These are phyloP conservation scores for Pyricularia grisea DNA, from an alignment of 2,329 filamentous ascomycete genomes.

Conservation along the genomic window DNA sequence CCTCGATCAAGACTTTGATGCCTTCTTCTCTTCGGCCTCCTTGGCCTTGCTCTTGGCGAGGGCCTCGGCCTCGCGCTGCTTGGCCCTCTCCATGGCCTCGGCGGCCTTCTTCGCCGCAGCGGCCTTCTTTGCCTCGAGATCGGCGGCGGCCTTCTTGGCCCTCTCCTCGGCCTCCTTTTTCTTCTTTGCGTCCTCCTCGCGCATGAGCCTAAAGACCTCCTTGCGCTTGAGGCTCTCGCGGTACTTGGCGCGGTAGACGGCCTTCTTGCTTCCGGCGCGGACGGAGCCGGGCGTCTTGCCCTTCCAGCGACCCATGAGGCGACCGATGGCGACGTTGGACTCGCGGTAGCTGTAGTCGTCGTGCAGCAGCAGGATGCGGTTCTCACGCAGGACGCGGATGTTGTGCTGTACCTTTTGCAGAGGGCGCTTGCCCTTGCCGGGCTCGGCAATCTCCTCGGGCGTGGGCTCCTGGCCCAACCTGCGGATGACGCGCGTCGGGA, in stretches of 20 bases:
- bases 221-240: conserved; percentile 3
- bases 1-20: neutral
- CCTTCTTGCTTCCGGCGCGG: conserved; percentile 36
- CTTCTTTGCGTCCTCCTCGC: conserved; percentile 13
- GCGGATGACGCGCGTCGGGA: conserved; percentile 22
- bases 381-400: conserved; percentile 18
- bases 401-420: conserved; percentile 25
- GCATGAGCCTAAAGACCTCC: conserved; percentile 6
- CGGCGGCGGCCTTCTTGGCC: conserved; percentile 30
- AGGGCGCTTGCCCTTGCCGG: conserved; percentile 9
- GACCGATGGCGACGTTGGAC: conserved; percentile 50
- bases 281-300: conserved; percentile 35
- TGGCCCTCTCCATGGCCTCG: conserved; percentile 63
- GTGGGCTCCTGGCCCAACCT: conserved; percentile 12
- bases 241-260: conserved; percentile 28
- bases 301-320: conserved; percentile 40
- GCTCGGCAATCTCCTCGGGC: conserved; percentile 8
- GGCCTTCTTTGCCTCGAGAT: neutral
- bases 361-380: conserved; percentile 38
- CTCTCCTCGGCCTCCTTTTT: conserved; percentile 13
- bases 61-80: conserved; percentile 38
- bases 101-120: conserved; percentile 65
- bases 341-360: conserved; percentile 50
- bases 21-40: neutral
- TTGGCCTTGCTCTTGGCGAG: conserved; percentile 30